These are phyloP conservation scores for Talaromyces sp. DNA, from an alignment of 2,329 filamentous ascomycete genomes.

Conservation along the genomic window DNA sequence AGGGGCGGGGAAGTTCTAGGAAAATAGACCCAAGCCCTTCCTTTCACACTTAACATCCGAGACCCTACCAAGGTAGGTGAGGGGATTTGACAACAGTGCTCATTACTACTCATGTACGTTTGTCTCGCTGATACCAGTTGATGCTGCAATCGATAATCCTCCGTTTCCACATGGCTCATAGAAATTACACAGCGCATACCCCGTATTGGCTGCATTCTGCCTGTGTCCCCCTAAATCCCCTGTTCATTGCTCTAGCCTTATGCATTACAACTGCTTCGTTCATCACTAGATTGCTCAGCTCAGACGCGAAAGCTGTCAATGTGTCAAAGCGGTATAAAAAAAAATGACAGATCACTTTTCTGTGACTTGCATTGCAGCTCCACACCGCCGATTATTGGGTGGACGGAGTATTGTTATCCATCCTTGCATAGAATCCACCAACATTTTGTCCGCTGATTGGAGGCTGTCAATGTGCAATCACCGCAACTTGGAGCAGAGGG, in stretches of 20 bases:
- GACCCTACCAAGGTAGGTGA: background rate
- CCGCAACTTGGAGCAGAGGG: background rate
- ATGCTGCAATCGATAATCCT: conserved; percentile 1
- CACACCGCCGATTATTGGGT: conserved; percentile 5
- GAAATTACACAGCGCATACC: conserved; percentile 1
- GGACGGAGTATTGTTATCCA: background rate
- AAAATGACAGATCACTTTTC: conserved; percentile 10
- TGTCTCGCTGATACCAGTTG: background rate
- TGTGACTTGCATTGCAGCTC: conserved; percentile 9
- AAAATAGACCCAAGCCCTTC: background rate
- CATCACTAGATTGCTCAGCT: background rate
- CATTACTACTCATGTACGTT: conserved; percentile 7
- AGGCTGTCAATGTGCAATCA: background rate
- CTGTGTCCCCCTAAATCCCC: background rate
- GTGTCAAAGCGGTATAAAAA: conserved; percentile 8
- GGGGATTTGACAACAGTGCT: background rate
- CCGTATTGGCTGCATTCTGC: conserved; percentile 7
- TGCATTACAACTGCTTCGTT: background rate
- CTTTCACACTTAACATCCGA: background rate
- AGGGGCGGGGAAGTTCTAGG: conserved; percentile 6
- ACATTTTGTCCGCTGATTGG: conserved; percentile 6
- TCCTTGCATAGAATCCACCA: conserved; percentile 8
- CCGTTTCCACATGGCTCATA: conserved; percentile 12
- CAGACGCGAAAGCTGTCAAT: background rate
- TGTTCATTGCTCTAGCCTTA: background rate